Conservation (phyloP, 2,329 filamentous ascomycete genomes). For the Paracoccidioides brasiliensis region DNA sequence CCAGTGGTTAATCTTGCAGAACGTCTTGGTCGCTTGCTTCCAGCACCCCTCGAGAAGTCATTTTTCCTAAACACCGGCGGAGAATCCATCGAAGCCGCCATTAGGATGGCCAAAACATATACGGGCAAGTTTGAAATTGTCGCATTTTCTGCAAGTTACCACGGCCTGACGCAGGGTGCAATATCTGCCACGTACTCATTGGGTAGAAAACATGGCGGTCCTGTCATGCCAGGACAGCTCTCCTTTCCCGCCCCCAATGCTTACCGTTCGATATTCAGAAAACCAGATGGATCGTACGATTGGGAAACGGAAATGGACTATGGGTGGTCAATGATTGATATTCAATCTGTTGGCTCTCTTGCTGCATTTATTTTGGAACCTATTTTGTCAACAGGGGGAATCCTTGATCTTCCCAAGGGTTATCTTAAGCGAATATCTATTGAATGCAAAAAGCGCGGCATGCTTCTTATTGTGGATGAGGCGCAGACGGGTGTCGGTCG, state of each 20-base stretch:
- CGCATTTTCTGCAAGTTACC: conserved; percentile 45
- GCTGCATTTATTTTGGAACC: conserved; percentile 52
- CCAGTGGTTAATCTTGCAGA: conserved; percentile 45
- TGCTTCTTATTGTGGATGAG: conserved; percentile 48
- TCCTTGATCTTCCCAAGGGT: conserved; percentile 45
- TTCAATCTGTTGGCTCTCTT: conserved; percentile 46
- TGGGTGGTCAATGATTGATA: conserved; percentile 48
- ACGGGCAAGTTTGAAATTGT: conserved; percentile 55
- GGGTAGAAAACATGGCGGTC: conserved; percentile 37
- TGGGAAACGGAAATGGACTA: conserved; percentile 53
- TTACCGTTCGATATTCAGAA: conserved; percentile 49
- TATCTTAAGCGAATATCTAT: conserved; percentile 45
- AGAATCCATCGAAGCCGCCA: conserved; percentile 49
- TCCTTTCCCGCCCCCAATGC: conserved; percentile 47
- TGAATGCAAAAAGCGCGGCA: conserved; percentile 42
- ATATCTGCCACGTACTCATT: conserved; percentile 42
- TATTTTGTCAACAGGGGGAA: conserved; percentile 46
- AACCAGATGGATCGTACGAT: conserved; percentile 47
- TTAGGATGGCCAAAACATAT: conserved; percentile 50
- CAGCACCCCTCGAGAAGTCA: conserved; percentile 37
- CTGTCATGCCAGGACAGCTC: conserved; percentile 43
- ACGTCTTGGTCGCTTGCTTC: conserved; percentile 38
- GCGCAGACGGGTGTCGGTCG: conserved; percentile 47
- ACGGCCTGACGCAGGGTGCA: conserved; percentile 46
- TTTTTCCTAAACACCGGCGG: conserved; percentile 47